Evolutionary conservation across 2,329 filamentous ascomycete species (phyloP).

Genomic region (Aspergillus costaricaensis): DNA sequence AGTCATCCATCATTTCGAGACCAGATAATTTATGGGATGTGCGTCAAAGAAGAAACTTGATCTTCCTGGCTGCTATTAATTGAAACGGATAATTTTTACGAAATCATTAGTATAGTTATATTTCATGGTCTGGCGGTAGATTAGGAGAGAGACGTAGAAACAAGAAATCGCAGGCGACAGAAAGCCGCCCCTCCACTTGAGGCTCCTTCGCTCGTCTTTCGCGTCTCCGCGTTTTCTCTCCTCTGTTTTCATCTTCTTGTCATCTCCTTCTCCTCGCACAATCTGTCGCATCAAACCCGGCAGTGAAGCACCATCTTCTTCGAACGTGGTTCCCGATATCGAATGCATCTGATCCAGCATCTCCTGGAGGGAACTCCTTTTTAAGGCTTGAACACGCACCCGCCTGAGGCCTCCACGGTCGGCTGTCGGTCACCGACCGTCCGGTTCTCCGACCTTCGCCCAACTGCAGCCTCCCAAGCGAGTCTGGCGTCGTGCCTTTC

Average conservation of each 20-base stretch:
- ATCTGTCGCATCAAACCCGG: background rate
- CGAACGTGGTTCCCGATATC: background rate
- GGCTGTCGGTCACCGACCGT: constrained; percentile 10
- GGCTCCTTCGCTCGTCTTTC: constrained; percentile 1
- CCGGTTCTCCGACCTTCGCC: constrained; percentile 8
- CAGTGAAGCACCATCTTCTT: background rate
- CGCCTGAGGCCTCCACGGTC: constrained; percentile 3
- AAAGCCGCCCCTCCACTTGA: constrained; percentile 1
- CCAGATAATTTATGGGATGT: too few relatives aligned
- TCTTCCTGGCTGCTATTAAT: too few relatives aligned
- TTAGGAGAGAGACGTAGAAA: constrained; percentile 17
- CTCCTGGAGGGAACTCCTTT: background rate
- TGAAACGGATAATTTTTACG: background rate
- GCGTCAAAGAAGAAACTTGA: too few relatives aligned
- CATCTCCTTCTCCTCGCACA: background rate
- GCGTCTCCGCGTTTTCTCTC: background rate
- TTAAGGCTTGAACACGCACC: background rate
- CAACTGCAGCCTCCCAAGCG: background rate
- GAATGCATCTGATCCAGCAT: background rate
- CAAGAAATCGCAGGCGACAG: background rate
- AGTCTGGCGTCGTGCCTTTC: background rate
- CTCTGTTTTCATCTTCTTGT: background rate
- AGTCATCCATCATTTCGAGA: too few relatives aligned
- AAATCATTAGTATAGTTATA: accelerated
- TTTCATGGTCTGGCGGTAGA: background rate